Base-by-base conservation (phyloP, 306 rosid genomes). In the Cotoneaster glaucophyllus region DNA sequence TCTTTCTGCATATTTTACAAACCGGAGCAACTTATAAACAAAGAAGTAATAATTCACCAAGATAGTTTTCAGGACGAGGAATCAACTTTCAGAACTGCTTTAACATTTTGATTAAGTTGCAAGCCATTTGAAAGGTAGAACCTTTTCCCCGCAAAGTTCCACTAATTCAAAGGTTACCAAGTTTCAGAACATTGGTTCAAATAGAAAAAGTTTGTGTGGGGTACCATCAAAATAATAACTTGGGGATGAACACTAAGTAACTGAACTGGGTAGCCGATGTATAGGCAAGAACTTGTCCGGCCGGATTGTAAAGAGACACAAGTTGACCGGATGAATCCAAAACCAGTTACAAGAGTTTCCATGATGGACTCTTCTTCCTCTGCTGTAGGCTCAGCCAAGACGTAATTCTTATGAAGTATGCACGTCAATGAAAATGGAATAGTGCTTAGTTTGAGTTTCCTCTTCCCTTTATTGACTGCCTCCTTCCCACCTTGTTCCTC, bases 321-420 rank as follows among this genome's bases (percentile, higher is more conserved):
- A 87, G 87, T 64, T 87, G 93, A 82, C 92, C 85, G 24, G 92
- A 82, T 53, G 96, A 86, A 82, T 87, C 93, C 85, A 94, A 85
- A 80, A 91, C 96, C 76, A 25, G 96, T 87, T 66, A 90, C 88
- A 62, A 84, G 82, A 78, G 97, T 91, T 84, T 94, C 97, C 85
- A 91, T 85, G 66, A 94, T 73, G 11, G 93, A 90, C 73, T 94
- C 98, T 86, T 94, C 98, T 86, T 94, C 98, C 87, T 94, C 95
- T 41, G 95, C 89, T 24, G 91, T 90, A 41, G 98, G 96, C 71
- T 91, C 97, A 22, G 93, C 95, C 85, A 91, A 80, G 79, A 92
- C 88, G 85, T 90, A 87, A 34, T 77, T 91, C 85, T 91, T 90
- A 88, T 91, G 86, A 82, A 91, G 96, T 78, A 87, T 64, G 86